Evolutionary conservation across 768 basidiomycete species (phyloP).

Genomic region (Psilocybe sp.): DNA sequence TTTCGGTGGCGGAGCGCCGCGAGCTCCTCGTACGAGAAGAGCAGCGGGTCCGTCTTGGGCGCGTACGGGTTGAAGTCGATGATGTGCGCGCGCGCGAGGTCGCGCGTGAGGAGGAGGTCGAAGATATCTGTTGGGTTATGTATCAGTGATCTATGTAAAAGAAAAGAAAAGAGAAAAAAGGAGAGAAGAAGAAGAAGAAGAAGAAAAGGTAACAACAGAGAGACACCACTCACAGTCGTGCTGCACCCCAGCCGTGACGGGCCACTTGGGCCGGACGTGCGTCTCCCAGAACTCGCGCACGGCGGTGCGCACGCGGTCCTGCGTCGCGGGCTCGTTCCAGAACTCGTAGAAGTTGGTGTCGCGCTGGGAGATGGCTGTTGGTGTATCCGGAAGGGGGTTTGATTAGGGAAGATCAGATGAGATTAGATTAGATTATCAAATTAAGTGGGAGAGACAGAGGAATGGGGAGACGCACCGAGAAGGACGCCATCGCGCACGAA

Average conservation of each 20-base stretch:
- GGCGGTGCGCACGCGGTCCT: constrained; percentile 46
- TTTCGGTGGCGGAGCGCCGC: constrained; percentile 33
- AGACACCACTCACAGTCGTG: constrained; percentile 60
- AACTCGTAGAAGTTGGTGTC: constrained; percentile 90
- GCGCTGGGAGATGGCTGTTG: constrained; percentile 78
- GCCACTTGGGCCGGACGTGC: constrained; percentile 62
- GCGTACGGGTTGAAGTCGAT: constrained; percentile 92
- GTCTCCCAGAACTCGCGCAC: constrained; percentile 66
- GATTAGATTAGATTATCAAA: no score
- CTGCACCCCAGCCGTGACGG: constrained; percentile 26
- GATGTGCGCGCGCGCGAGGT: constrained; percentile 72
- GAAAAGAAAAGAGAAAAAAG: not conserved
- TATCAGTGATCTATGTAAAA: constrained; percentile 3
- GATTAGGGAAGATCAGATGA: not conserved
- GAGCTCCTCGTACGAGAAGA: constrained; percentile 84
- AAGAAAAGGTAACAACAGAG: not conserved
- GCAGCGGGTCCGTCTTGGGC: constrained; percentile 79
- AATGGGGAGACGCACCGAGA: constrained; percentile 52
- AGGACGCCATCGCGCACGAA: constrained; percentile 76
- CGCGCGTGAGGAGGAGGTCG: constrained; percentile 84
- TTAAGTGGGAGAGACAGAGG: not conserved
- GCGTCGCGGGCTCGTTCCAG: constrained; percentile 61
- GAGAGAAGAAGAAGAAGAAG: not conserved
- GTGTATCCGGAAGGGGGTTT: no score
- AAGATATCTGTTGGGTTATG: constrained; percentile 59